Evolutionary conservation across 306 rosid species (phyloP).

Genomic region (Clitoria ternatea): DNA sequence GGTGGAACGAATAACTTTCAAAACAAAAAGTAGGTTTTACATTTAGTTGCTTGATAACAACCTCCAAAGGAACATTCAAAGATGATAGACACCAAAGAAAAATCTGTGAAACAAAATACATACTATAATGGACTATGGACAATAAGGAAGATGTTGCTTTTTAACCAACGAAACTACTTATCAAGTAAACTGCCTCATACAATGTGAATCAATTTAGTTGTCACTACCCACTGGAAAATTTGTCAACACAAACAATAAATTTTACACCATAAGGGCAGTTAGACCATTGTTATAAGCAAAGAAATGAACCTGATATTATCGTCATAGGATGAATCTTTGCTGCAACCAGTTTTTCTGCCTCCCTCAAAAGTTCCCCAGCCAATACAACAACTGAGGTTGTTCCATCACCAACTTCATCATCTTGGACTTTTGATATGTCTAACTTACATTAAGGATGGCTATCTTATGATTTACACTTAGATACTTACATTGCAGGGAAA

Average conservation of each 20-base stretch:
- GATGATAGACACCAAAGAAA: not conserved
- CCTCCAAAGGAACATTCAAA: not conserved
- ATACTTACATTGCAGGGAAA: not conserved
- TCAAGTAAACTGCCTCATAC: not conserved
- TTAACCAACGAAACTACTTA: not conserved
- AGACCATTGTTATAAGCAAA: not conserved
- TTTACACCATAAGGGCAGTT: not conserved
- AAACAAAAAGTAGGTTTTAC: not conserved
- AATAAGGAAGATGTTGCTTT: not conserved
- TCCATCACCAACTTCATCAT: constrained; percentile 99
- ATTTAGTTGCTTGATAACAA: not conserved
- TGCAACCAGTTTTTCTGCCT: constrained; percentile 94
- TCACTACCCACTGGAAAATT: not conserved
- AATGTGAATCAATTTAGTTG: not conserved
- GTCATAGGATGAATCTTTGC: constrained; percentile 97
- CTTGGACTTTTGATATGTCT: constrained; percentile 99
- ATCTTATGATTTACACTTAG: not conserved
- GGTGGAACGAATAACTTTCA: not conserved
- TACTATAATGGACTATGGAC: not conserved
- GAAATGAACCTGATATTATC: constrained; percentile 73
- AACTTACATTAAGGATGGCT: constrained; percentile 46
- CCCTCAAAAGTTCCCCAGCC: constrained; percentile 95
- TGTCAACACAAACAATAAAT: not conserved
- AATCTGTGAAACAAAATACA: not conserved
- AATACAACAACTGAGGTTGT: constrained; percentile 98